Evolutionary conservation across 345 rosid species (phyloP).

Genomic region (Citrus inodora): DNA sequence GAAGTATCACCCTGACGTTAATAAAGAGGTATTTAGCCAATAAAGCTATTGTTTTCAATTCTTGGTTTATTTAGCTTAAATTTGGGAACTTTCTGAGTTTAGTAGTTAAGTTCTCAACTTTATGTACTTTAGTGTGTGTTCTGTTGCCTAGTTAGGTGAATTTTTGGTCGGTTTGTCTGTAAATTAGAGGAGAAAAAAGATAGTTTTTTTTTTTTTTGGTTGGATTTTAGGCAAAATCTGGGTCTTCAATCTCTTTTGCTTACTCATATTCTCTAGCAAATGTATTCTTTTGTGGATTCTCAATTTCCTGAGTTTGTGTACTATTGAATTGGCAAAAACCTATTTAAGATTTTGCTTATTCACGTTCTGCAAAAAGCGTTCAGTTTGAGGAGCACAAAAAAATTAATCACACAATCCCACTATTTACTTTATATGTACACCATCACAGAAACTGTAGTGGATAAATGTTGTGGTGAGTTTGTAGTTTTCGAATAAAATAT

Average conservation of each 20-base stretch:
- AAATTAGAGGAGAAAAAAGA: neutral
- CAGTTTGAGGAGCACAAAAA: neutral
- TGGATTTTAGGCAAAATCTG: neutral
- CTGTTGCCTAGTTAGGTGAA: neutral
- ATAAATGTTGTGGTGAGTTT: neutral
- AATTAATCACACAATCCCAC: neutral
- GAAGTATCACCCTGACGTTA: slow-evolving; percentile 92
- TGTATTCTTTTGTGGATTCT: neutral
- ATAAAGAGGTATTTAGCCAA: slow-evolving; percentile 60
- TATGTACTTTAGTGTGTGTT: neutral
- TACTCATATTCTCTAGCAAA: neutral
- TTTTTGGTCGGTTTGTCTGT: neutral
- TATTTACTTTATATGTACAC: neutral
- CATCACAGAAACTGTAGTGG: neutral
- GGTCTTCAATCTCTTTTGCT: neutral
- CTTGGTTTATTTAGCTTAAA: neutral
- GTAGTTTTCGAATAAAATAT: neutral
- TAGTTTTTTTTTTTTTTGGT: neutral
- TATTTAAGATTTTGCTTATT: neutral
- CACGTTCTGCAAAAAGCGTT: neutral
- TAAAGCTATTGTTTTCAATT: neutral
- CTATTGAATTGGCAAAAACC: neutral
- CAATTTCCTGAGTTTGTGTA: neutral
- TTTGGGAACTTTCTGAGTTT: neutral
- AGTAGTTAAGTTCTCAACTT: neutral